Conservation (phyloP, 1,284 basidiomycete species). For the Irpex rosettiformis region DNA sequence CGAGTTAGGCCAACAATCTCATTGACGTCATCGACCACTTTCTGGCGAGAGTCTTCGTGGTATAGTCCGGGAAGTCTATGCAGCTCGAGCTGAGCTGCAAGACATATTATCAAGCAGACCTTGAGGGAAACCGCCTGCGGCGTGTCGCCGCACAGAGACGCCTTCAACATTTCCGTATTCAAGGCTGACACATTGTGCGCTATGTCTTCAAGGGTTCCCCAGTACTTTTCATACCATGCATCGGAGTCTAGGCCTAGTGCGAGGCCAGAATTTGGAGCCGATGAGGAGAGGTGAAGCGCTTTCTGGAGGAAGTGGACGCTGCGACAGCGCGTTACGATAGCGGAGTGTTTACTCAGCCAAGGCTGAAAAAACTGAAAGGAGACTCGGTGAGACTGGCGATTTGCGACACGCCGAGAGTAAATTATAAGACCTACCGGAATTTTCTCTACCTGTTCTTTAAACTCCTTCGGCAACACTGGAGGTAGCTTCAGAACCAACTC, state of each 20-base stretch:
- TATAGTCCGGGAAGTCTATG: conserved; percentile 19
- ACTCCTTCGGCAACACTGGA: conserved; percentile 15
- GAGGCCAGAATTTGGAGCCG: neutral
- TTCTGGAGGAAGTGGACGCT: conserved; percentile 9
- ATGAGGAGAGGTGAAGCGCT: conserved; percentile 6
- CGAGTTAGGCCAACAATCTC: conserved; percentile 22
- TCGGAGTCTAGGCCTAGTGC: conserved; percentile 3
- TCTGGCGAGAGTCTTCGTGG: conserved; percentile 20
- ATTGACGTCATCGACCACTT: conserved; percentile 17
- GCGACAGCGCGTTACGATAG: conserved; percentile 8
- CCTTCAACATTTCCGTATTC: conserved; percentile 21
- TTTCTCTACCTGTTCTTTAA: conserved; percentile 19
- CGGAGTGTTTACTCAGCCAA: conserved; percentile 11
- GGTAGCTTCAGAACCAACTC: conserved; percentile 21
- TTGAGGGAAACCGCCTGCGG: conserved; percentile 21
- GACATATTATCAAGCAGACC: conserved; percentile 22
- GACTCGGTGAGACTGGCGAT: neutral
- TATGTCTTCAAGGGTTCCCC: conserved; percentile 23
- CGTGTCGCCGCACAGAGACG: conserved; percentile 20
- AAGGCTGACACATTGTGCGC: conserved; percentile 19
- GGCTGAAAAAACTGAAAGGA: conserved; percentile 9
- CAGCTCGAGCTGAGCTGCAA: conserved; percentile 22
- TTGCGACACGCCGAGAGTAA: neutral
- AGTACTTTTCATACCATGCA: conserved; percentile 25
- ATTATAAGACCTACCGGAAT: conserved; percentile 17